These are phyloP conservation scores for Immersiporthe knoxdaviesiana DNA, from an alignment of 2,329 filamentous ascomycete species.

Conservation along the genomic window DNA sequence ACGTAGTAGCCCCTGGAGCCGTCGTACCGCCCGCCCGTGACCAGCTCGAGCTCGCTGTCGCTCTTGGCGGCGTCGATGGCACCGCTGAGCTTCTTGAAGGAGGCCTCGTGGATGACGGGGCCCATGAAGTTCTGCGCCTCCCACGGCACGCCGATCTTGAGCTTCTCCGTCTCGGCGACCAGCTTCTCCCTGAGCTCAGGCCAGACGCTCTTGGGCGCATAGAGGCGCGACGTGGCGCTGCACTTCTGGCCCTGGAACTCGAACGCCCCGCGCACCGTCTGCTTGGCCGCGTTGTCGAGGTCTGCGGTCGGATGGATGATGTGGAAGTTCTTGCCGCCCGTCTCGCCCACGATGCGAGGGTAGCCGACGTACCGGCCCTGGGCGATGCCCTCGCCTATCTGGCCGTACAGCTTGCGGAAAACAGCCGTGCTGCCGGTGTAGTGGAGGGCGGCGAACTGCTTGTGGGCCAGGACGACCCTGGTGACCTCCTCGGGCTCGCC, in stretches of 20 bases:
- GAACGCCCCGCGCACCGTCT: slow-evolving; percentile 53
- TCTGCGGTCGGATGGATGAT: slow-evolving; percentile 52
- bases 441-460: slow-evolving; percentile 86
- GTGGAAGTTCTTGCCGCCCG: slow-evolving; percentile 58
- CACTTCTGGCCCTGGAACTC: slow-evolving; percentile 58
- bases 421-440: slow-evolving; percentile 93
- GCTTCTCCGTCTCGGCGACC: slow-evolving; percentile 41
- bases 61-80: slow-evolving; percentile 50
- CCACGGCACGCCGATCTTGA: slow-evolving; percentile 38
- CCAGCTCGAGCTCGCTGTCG: slow-evolving; percentile 46
- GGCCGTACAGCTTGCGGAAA: slow-evolving; percentile 85
- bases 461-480: slow-evolving; percentile 73
- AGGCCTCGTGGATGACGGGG: slow-evolving; percentile 52
- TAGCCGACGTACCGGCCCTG: slow-evolving; percentile 83
- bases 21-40: slow-evolving; percentile 50
- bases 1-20: slow-evolving; percentile 48
- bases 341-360: slow-evolving; percentile 54
- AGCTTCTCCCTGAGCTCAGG: slow-evolving; percentile 44
- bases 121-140: slow-evolving; percentile 47
- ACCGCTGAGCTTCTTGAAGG: slow-evolving; percentile 49
- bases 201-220: slow-evolving; percentile 54
- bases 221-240: slow-evolving; percentile 55
- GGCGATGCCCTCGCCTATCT: slow-evolving; percentile 80
- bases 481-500: slow-evolving; percentile 87
- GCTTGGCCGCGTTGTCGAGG: slow-evolving; percentile 48